Evolutionary conservation across 1,139 yeast genomes (phyloP).

Genomic region (Kodamaea plutei): DNA sequence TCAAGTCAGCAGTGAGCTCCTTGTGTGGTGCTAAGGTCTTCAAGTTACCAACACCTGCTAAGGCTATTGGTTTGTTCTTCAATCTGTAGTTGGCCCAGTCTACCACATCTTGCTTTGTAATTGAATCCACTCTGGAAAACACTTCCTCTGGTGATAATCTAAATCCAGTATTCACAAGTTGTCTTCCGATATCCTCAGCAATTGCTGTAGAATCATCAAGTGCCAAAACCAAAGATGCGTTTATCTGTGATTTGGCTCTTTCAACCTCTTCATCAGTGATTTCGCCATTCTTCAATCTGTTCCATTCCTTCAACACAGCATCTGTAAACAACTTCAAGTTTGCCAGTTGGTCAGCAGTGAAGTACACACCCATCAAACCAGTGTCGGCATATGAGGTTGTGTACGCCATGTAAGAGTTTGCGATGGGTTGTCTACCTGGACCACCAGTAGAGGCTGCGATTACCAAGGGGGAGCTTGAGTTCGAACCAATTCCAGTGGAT

Average conservation of each 20-base stretch:
- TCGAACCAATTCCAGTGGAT: conserved; percentile 71
- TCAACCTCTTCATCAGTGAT: conserved; percentile 85
- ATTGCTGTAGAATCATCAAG: conserved; percentile 94
- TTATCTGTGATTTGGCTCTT: conserved; percentile 89
- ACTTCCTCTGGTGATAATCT: conserved; percentile 91
- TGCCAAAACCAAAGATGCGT: conserved; percentile 84
- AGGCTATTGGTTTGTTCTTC: conserved; percentile 74
- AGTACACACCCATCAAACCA: conserved; percentile 95
- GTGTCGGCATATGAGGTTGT: conserved; percentile 97
- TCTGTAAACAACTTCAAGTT: conserved; percentile 64
- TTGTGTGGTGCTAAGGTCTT: conserved; percentile 56
- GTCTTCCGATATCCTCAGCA: conserved; percentile 98
- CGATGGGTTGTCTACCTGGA: conserved; percentile 51
- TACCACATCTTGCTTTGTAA: conserved; percentile 74
- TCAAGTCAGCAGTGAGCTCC: conserved; percentile 31
- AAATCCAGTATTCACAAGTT: conserved; percentile 89
- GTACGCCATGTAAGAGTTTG: conserved; percentile 93
- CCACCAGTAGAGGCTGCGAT: conserved; percentile 69
- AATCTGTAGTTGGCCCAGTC: conserved; percentile 86
- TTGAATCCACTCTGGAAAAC: conserved; percentile 75
- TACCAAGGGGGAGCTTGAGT: conserved; percentile 75
- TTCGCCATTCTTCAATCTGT: conserved; percentile 68
- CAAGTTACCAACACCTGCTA: conserved; percentile 87
- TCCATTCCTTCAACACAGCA: conserved; percentile 85
- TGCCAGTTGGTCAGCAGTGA: conserved; percentile 73